phyloP scores from a whole-genome alignment of 2,329 filamentous ascomycete genomes.

The Ophiocordyceps camponoti-leonardi region DNA sequence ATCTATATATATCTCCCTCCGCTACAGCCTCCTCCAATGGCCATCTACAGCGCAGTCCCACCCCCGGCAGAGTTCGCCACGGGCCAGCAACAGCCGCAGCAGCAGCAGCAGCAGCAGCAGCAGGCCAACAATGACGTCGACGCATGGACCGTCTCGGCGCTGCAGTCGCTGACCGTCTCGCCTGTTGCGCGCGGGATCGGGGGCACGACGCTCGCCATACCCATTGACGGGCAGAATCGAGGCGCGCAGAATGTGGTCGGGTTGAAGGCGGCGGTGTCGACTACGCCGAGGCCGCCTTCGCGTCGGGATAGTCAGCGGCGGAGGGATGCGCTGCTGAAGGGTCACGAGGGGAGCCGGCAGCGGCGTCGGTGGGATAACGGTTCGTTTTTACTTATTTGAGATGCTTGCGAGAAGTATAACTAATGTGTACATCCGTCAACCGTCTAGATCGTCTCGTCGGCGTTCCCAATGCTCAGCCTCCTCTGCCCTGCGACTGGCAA shows the following conservation, averaged over 20 bases:
- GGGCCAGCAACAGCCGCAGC: slow-evolving; percentile 1
- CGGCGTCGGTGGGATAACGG: slow-evolving; percentile 91
- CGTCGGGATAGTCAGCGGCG: slow-evolving; percentile 36
- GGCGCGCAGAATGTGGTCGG: slow-evolving; percentile 4
- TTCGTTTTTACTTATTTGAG: slow-evolving; percentile 17
- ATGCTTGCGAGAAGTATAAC: not conserved
- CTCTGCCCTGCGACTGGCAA: slow-evolving; percentile 67
- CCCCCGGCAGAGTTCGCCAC: slow-evolving; percentile 20
- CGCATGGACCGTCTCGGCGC: slow-evolving; percentile 45
- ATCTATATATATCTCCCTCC: not conserved
- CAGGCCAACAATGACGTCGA: slow-evolving; percentile 32
- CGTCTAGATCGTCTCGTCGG: slow-evolving; percentile 60
- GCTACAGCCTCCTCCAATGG: slow-evolving; percentile 16
- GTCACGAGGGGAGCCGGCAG: slow-evolving; percentile 77
- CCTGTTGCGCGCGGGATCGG: slow-evolving; percentile 41
- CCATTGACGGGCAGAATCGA: slow-evolving; percentile 42
- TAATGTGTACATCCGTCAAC: not conserved
- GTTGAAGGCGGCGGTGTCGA: slow-evolving; percentile 2
- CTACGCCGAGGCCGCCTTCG: slow-evolving; percentile 23
- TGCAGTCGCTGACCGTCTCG: slow-evolving; percentile 36
- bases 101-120: not conserved
- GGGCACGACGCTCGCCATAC: slow-evolving; percentile 52
- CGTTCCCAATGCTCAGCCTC: slow-evolving; percentile 75
- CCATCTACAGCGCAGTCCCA: slow-evolving; percentile 35
- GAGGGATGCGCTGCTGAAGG: slow-evolving; percentile 66